Evolutionary conservation across 2,329 filamentous ascomycete species (phyloP).

Genomic region (Sclerotinia nivalis): DNA sequence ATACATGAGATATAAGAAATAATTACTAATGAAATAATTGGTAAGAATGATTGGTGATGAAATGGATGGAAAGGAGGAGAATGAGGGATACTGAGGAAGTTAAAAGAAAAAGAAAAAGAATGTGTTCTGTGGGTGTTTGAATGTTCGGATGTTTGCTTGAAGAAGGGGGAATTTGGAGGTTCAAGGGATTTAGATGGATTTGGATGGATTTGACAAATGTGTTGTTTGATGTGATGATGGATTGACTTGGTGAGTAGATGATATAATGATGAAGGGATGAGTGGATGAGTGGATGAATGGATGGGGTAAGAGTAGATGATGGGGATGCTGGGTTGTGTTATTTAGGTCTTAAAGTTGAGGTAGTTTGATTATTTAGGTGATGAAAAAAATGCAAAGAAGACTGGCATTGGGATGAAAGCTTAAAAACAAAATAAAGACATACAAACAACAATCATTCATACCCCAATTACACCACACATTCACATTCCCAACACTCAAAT

Average conservation of each 20-base stretch:
- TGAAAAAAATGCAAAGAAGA: too few relatives aligned
- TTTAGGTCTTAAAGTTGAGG: neutral
- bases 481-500: neutral
- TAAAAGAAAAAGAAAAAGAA: too few relatives aligned
- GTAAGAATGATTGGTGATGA: neutral
- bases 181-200: neutral
- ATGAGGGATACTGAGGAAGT: neutral
- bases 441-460: neutral
- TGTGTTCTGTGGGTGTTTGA: neutral
- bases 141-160: neutral
- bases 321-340: neutral
- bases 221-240: too few relatives aligned
- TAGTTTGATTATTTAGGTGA: too few relatives aligned
- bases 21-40: neutral
- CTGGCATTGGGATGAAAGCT: too few relatives aligned
- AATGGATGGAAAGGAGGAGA: neutral
- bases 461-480: neutral
- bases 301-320: neutral
- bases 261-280: too few relatives aligned
- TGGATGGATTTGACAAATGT: neutral
- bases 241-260: too few relatives aligned
- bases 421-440: too few relatives aligned
- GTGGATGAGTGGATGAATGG: neutral
- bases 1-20: too few relatives aligned
- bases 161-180: neutral